phyloP scores from a whole-genome alignment of 2,329 filamentous ascomycete species.

The Clonostachys sp. region DNA sequence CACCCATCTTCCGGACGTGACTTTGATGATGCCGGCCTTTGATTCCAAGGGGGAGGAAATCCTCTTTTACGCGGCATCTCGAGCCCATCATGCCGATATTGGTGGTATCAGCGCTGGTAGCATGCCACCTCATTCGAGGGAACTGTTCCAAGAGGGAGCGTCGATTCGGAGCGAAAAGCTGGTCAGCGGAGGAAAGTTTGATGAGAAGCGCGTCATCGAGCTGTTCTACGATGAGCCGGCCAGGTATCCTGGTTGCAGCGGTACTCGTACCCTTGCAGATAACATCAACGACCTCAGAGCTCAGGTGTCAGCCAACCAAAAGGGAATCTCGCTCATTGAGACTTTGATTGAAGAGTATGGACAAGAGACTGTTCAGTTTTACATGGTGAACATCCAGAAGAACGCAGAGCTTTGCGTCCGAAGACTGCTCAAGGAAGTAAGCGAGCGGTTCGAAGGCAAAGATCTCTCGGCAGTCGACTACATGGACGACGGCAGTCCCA shows the following conservation, averaged over 20 bases:
- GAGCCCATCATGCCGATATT: conserved; percentile 82
- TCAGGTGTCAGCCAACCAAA: conserved; percentile 80
- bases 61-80: conserved; percentile 76
- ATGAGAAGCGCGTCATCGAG: conserved; percentile 71
- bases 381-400: conserved; percentile 77
- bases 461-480: conserved; percentile 69
- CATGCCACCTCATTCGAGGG: conserved; percentile 71
- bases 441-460: conserved; percentile 65
- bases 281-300: conserved; percentile 82
- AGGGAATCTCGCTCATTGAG: conserved; percentile 77
- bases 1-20: conserved; percentile 79
- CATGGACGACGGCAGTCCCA: conserved; percentile 82
- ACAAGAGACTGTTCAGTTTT: conserved; percentile 73
- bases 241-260: conserved; percentile 69
- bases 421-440: conserved; percentile 66
- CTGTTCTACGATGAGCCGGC: conserved; percentile 71
- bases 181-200: conserved; percentile 71
- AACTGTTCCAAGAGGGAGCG: conserved; percentile 59
- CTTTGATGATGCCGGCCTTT: conserved; percentile 76
- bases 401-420: conserved; percentile 75
- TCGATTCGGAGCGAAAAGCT: conserved; percentile 64
- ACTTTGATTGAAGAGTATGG: conserved; percentile 74
- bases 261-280: conserved; percentile 73
- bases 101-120: conserved; percentile 76
- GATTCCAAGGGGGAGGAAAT: conserved; percentile 60